phyloP scores from a whole-genome alignment of 441 rosid species.

The Cnidoscolus chayamansa region DNA sequence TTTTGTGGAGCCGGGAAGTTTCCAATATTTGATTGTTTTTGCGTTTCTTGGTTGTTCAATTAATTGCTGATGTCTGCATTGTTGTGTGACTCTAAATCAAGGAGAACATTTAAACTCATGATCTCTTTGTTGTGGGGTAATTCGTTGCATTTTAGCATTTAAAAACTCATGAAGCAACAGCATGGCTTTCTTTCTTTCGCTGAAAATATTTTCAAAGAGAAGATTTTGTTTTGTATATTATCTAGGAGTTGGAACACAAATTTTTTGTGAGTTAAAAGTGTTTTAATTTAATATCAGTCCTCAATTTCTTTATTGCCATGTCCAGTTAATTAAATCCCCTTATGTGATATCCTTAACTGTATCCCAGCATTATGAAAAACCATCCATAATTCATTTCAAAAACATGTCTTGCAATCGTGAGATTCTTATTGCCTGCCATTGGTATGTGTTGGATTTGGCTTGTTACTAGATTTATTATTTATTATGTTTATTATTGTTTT shows the following conservation, averaged over 20 bases:
- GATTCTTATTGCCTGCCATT: not conserved
- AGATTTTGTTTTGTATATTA: no score
- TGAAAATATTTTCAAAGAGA: no score
- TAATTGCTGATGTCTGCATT: not conserved
- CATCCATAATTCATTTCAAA: not conserved
- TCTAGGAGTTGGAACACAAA: no score
- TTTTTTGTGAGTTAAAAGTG: no score
- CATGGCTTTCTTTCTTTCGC: no score
- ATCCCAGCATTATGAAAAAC: not conserved
- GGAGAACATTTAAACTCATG: not conserved
- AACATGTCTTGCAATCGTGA: not conserved
- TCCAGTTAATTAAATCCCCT: not conserved
- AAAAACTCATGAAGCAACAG: not conserved
- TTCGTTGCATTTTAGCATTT: not conserved
- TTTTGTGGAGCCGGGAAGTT: not conserved
- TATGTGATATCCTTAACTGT: not conserved
- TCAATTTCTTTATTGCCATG: not conserved
- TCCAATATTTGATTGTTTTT: not conserved
- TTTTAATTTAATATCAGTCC: no score
- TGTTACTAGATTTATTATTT: no score
- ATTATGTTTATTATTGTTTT: no score
- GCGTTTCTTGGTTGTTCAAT: not conserved
- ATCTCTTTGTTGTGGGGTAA: not conserved
- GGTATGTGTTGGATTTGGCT: no score
- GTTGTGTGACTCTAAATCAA: not conserved